Percentiles rank a stretch among this genome's conserved stretches.
These are phyloP conservation scores for Hyphopichia buzzinii DNA, from an alignment of 1,139 yeast species.

Conservation along the genomic window DNA sequence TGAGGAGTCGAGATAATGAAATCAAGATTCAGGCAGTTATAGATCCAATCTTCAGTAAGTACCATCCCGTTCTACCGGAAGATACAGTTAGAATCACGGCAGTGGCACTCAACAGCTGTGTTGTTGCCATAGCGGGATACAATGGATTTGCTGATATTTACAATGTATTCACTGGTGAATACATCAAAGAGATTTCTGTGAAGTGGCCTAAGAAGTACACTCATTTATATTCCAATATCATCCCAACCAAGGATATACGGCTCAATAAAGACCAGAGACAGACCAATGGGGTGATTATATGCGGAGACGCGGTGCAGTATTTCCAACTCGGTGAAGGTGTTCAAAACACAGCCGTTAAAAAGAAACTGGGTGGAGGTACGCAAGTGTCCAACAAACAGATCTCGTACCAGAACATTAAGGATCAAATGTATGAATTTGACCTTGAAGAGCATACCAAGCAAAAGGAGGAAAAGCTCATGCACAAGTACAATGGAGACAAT, in stretches of 20 bases:
- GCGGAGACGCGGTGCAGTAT: constrained; percentile 59
- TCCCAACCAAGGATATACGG: constrained; percentile 43
- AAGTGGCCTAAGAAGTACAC: constrained; percentile 43
- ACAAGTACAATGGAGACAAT: constrained; percentile 44
- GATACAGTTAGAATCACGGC: constrained; percentile 19
- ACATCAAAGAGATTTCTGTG: constrained; percentile 46
- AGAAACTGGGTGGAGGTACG: constrained; percentile 18
- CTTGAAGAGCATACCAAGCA: constrained; percentile 16
- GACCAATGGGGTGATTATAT: constrained; percentile 52
- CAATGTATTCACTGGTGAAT: constrained; percentile 61
- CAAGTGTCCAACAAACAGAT: constrained; percentile 13
- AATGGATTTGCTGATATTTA: constrained; percentile 62
- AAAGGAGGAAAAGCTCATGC: constrained; percentile 26
- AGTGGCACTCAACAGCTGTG: constrained; percentile 39
- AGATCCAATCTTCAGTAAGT: constrained; percentile 14
- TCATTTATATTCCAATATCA: constrained; percentile 19
- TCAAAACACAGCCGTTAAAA: constrained; percentile 8
- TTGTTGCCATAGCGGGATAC: constrained; percentile 60
- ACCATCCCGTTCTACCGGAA: constrained; percentile 13
- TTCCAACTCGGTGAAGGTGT: constrained; percentile 53
- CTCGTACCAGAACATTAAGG: constrained; percentile 23
- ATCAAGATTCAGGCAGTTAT: constrained; percentile 9
- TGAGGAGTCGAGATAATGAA: constrained; percentile 28
- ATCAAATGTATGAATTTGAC: constrained; percentile 40
- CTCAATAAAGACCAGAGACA: constrained; percentile 42